Base-by-base conservation (phyloP, 495 filamentous ascomycete genomes). In the Hypoxylon trugodes region DNA sequence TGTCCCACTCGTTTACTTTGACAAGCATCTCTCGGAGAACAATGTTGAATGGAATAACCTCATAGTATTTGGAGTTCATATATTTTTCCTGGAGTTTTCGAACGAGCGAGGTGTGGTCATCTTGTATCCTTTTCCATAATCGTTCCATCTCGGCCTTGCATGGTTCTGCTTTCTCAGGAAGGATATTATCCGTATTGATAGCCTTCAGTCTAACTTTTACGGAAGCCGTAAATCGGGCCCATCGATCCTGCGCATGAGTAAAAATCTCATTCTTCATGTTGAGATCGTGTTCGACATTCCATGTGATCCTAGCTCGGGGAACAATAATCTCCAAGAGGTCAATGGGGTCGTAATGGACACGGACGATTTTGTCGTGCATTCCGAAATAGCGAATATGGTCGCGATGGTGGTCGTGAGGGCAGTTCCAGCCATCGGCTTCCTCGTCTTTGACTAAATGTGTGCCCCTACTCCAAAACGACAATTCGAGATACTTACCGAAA, bases 291-390 rank as follows among this genome's bases (percentile, higher is more conserved):
- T 96, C 93, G 6, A 97, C 94, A 73, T 97, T 97, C 92, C 96
- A 99, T 1, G 93, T 97, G 28, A 99, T 86, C 41, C 89, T 86
- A 8, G 90, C 86, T 21, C 94, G 82, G 9, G 96, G 96, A 19
- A 98, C 95, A 47, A 96, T 86, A 43, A 99, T 94, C 73, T 99
- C 96, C n/a, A 97, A 87, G 1, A 97, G 81, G 61, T 93, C 90
- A 37, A 98, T 92, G 0, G 87, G 82, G 57, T 99, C 95, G 71
- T 96, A 96, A 68, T 97, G 94, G 54, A 99, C 86, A 18, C 92
- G 84, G 21, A 99, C 76, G 13, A 91, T 90, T 65, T 93, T 81
- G 66, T 95, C 90, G 37, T 90, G 87, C 71, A 91, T 90, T 40
- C 93, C 93, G 74, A 98, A 98, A 68, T 91, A 98, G 16, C 92